Percentiles rank a stretch among this genome's conserved stretches.
phyloP scores from a whole-genome alignment of 2,329 filamentous ascomycete genomes.

The Corniculantispora saksenae region DNA sequence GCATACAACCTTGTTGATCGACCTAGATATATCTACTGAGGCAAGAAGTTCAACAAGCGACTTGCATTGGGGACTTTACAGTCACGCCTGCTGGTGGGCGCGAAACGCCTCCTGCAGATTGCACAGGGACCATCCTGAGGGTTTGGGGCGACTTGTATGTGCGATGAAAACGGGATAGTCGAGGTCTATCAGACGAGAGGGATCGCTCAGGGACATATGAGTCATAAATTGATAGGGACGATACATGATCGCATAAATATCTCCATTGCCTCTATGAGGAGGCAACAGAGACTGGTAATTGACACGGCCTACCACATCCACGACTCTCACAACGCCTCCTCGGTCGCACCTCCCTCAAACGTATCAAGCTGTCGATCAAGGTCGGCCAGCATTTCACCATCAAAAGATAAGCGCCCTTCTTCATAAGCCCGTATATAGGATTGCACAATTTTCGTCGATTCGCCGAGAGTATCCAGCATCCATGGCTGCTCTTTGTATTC shows the following conservation, averaged over 20 bases:
- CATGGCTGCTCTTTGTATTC: neutral
- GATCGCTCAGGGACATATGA: neutral
- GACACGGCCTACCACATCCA: neutral
- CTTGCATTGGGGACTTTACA: neutral
- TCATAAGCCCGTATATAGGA: conserved; percentile 1
- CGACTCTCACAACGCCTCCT: neutral
- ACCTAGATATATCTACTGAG: neutral
- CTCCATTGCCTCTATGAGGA: neutral
- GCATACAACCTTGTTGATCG: conserved; percentile 9
- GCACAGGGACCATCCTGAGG: neutral
- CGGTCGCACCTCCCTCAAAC: neutral
- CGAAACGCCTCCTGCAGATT: conserved; percentile 1
- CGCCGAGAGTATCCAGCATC: neutral
- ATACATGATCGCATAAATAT: neutral
- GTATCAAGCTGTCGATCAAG: conserved; percentile 10
- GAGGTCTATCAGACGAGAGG: neutral
- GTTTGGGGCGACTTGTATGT: neutral
- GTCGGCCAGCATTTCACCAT: neutral
- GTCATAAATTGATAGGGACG: neutral
- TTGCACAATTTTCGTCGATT: neutral
- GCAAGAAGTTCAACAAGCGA: neutral
- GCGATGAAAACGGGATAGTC: neutral
- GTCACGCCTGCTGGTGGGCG: neutral
- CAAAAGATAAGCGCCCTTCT: neutral
- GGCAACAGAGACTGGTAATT: neutral